Evolutionary conservation across 768 basidiomycete genomes (phyloP).

Genomic region (Phallus indusiatus): DNA sequence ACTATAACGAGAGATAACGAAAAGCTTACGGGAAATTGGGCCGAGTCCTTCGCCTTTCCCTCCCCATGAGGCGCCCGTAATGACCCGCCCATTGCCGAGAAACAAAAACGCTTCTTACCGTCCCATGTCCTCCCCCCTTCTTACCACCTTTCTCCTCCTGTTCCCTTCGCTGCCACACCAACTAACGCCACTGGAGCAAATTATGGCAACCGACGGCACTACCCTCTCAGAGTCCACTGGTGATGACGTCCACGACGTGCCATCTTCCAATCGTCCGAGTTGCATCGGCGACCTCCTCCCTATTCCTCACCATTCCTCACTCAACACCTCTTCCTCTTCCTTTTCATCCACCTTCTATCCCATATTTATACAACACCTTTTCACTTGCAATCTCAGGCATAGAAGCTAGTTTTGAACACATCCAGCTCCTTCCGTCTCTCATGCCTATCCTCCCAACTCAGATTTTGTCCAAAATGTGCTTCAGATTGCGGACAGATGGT

Average conservation of each 20-base stretch:
- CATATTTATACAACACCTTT: constrained; percentile 4
- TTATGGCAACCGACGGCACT: background rate
- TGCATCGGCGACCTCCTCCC: background rate
- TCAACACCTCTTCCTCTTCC: background rate
- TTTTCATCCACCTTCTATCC: background rate
- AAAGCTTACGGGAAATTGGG: too few species aligned
- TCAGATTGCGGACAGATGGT: background rate
- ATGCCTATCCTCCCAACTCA: background rate
- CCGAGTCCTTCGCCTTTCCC: too few species aligned
- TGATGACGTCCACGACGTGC: background rate
- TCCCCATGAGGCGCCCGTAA: too few species aligned
- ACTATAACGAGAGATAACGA: too few species aligned
- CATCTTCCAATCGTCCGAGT: background rate
- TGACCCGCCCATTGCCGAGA: too few species aligned
- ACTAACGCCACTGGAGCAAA: background rate
- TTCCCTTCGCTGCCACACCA: constrained; percentile 1
- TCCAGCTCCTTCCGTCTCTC: background rate
- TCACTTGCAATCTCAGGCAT: constrained; percentile 4
- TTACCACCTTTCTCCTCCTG: background rate
- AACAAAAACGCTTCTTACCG: too few species aligned
- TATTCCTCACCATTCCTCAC: background rate
- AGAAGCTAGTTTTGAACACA: background rate
- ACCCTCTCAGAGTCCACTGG: background rate
- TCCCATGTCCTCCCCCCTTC: background rate
- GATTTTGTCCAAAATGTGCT: background rate